Conservation (phyloP, 1,284 basidiomycete species). For the Cutaneotrichosporon cavernicola region DNA sequence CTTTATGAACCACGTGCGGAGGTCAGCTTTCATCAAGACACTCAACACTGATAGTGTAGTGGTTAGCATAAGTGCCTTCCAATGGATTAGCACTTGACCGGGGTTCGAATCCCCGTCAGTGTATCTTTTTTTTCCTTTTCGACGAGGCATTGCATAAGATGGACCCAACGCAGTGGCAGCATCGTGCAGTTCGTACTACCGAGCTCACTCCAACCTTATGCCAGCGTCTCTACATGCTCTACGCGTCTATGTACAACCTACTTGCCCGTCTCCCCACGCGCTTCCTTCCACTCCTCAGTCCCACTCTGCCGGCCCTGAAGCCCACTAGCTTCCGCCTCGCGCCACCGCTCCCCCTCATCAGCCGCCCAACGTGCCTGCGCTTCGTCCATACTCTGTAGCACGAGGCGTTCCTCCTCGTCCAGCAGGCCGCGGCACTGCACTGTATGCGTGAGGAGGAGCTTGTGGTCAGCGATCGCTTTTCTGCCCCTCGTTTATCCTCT, state of each 20-base stretch:
- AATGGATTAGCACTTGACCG: constrained; percentile 11
- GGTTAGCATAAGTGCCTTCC: constrained; percentile 12
- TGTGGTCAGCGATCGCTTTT: constrained; percentile 5
- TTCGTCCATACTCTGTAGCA: constrained; percentile 43
- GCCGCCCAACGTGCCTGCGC: constrained; percentile 42
- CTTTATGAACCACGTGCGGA: neutral
- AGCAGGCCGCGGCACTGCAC: constrained; percentile 22
- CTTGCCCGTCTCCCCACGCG: constrained; percentile 45
- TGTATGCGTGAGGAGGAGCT: constrained; percentile 34
- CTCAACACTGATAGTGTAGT: constrained; percentile 8
- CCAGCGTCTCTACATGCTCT: neutral
- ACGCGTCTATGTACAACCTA: neutral
- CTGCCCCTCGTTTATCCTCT: neutral
- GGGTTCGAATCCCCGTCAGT: constrained; percentile 11
- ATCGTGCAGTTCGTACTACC: too few relatives aligned
- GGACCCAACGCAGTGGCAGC: too few relatives aligned
- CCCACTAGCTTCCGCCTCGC: constrained; percentile 35
- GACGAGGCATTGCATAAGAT: too few relatives aligned
- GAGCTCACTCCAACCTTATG: too few relatives aligned
- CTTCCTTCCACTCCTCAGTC: constrained; percentile 53
- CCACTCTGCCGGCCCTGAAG: constrained; percentile 51
- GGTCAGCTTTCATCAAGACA: neutral
- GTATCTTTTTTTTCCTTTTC: neutral
- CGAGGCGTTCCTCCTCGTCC: constrained; percentile 19
- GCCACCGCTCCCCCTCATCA: constrained; percentile 35